Base-by-base conservation (phyloP, 768 basidiomycete genomes). In the Mycena sanguinolenta region DNA sequence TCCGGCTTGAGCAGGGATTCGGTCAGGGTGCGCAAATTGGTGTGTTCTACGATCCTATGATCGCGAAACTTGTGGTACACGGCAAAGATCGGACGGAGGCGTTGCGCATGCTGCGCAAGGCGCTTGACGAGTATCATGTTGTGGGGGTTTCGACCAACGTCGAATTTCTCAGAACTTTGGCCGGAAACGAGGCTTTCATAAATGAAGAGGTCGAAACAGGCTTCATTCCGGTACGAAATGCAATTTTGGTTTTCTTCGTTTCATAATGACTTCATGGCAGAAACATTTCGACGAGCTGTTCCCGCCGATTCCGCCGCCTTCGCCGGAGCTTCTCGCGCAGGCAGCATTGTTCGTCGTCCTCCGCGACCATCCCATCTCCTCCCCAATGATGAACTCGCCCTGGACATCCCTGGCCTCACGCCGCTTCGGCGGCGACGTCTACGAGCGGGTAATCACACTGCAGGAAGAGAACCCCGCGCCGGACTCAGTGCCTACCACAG, bases 1-100 rank as follows among this genome's bases (percentile, higher is more conserved):
- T 96, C 53, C 89, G 96, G n/a, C 87, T 98, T 13, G 96, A 97
- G 76, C 94, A 96, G 79, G 96, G 97, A 0, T 96, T 97, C 80
- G 85, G 82, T 3, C 88, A 92, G 75, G 94, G 93, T 5, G 86
- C 93, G 19, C 89, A 92, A 72, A 95, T 95, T 50, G 93, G 94
- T 25, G 92, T 96, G 1, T 96, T 91, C 79, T 97, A 96, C 78
- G 95, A 97, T 75, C 95, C 95, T 0, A 91, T 97, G 90, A 96
- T 97, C 67, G 91, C 94, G 3, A 97, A 97, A 78, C 90, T 98
- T 7, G 92, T 98, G 21, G 95, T 94, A 12, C 94, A 95, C 73
- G 96, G 95, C 17, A 83, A 89, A 30, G 93, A 96, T 79, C 88
- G 96, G 25, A 89, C 89, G 2, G 95, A 96, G 76, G 96, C 96